Conservation (phyloP, 2,329 filamentous ascomycete species). For the Aspergillus terreus region DNA sequence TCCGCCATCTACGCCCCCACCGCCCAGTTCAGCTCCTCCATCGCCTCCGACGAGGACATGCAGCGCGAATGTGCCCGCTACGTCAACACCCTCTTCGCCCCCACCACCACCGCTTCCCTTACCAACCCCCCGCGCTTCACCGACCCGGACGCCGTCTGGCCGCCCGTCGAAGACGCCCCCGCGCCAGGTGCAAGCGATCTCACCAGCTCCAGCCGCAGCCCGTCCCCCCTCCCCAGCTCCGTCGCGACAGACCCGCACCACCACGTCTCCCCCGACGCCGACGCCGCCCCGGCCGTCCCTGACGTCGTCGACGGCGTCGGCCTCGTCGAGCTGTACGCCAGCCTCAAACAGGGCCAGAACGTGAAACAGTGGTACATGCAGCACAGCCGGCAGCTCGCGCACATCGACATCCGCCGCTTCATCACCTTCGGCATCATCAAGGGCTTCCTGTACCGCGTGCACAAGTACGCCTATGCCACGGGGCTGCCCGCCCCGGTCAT, state of each 20-base stretch:
- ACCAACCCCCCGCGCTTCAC: slow-evolving; percentile 18
- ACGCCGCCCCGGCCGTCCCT: background rate
- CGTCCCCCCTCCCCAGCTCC: slow-evolving; percentile 11
- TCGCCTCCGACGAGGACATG: slow-evolving; percentile 71
- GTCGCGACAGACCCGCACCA: slow-evolving; percentile 10
- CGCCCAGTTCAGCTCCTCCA: slow-evolving; percentile 67
- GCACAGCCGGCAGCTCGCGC: slow-evolving; percentile 67
- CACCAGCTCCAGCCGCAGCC: slow-evolving; percentile 9
- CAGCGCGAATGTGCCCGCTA: slow-evolving; percentile 87
- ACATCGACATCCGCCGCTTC: slow-evolving; percentile 83
- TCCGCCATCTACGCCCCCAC: slow-evolving; percentile 84
- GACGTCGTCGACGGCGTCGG: slow-evolving; percentile 40
- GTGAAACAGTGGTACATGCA: slow-evolving; percentile 81
- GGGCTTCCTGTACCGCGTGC: slow-evolving; percentile 85
- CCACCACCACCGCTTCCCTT: slow-evolving; percentile 15
- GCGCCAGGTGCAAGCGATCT: slow-evolving; percentile 12
- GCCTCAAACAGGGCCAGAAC: slow-evolving; percentile 77
- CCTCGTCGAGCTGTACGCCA: slow-evolving; percentile 79
- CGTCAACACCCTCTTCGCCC: slow-evolving; percentile 57
- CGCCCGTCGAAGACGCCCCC: slow-evolving; percentile 31
- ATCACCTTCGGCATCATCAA: slow-evolving; percentile 97
- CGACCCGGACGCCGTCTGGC: slow-evolving; percentile 42
- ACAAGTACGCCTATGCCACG: slow-evolving; percentile 73
- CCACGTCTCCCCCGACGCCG: slow-evolving; percentile 2
- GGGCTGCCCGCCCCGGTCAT: slow-evolving; percentile 26